Conservation (phyloP, 2,329 filamentous ascomycete genomes). For the Fusarium sp. region DNA sequence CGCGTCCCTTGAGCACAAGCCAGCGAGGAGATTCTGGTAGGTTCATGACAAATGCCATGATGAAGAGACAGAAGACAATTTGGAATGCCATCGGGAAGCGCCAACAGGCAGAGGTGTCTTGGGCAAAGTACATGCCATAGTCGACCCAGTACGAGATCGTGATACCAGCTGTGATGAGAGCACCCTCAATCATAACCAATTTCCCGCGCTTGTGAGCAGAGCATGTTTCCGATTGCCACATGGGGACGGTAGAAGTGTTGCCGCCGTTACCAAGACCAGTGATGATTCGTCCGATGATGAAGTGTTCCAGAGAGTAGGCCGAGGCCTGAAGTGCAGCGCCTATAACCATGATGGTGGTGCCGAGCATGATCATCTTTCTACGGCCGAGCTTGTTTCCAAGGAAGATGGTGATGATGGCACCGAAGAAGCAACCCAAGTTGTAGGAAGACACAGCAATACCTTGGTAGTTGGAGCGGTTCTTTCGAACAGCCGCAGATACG, state of each 20-base stretch:
- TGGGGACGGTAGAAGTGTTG: slow-evolving; percentile 70
- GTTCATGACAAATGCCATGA: slow-evolving; percentile 66
- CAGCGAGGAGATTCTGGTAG: slow-evolving; percentile 69
- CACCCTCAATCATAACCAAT: slow-evolving; percentile 73
- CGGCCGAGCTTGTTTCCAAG: slow-evolving; percentile 75
- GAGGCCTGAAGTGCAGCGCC: slow-evolving; percentile 72
- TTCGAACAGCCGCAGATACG: slow-evolving; percentile 55
- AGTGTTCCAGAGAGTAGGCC: slow-evolving; percentile 67
- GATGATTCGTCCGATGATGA: slow-evolving; percentile 72
- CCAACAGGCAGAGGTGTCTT: slow-evolving; percentile 60
- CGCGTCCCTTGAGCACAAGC: slow-evolving; percentile 62
- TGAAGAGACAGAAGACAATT: slow-evolving; percentile 71
- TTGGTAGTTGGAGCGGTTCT: slow-evolving; percentile 65
- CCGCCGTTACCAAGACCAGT: slow-evolving; percentile 72
- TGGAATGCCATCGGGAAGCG: slow-evolving; percentile 71
- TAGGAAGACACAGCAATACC: slow-evolving; percentile 70
- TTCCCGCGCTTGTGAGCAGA: slow-evolving; percentile 71
- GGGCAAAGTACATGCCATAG: slow-evolving; percentile 68
- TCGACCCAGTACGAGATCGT: slow-evolving; percentile 74
- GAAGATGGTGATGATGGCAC: slow-evolving; percentile 76
- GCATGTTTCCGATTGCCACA: slow-evolving; percentile 74
- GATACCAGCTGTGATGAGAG: slow-evolving; percentile 70
- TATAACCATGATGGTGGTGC: slow-evolving; percentile 70
- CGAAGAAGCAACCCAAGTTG: slow-evolving; percentile 74
- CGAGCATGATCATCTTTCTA: slow-evolving; percentile 71